Conservation (phyloP, 441 rosid genomes). For the Hura crepitans region DNA sequence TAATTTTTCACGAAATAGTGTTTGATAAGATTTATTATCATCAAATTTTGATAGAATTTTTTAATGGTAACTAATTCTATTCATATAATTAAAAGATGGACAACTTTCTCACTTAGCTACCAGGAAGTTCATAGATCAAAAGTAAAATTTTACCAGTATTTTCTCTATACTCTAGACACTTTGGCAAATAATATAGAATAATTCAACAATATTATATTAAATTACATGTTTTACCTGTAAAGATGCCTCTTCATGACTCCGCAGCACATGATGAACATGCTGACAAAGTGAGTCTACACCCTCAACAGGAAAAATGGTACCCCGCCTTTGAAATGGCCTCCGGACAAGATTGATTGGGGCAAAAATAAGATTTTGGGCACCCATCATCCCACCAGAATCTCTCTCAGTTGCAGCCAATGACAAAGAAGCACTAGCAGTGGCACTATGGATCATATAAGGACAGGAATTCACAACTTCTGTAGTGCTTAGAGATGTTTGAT, state of each 20-base stretch:
- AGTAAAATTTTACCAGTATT: background rate
- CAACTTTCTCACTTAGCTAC: background rate
- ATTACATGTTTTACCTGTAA: constrained; percentile 52
- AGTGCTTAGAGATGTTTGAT: constrained; percentile 62
- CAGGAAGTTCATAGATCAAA: background rate
- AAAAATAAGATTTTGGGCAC: constrained; percentile 54
- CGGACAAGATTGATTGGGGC: constrained; percentile 64
- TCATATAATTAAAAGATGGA: background rate
- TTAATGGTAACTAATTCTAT: background rate
- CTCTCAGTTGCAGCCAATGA: constrained; percentile 58
- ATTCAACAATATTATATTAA: background rate
- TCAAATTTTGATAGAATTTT: background rate
- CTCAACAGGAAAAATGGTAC: constrained; percentile 66
- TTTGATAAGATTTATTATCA: background rate
- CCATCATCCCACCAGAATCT: constrained; percentile 44
- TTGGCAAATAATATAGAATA: background rate
- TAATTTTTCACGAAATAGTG: background rate
- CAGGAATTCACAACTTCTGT: constrained; percentile 78
- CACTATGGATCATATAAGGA: constrained; percentile 67
- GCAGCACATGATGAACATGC: constrained; percentile 67
- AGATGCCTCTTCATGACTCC: constrained; percentile 73
- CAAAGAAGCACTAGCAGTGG: constrained; percentile 62
- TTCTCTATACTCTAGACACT: background rate
- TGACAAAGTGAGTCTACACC: constrained; percentile 72
- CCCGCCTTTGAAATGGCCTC: constrained; percentile 77